A percentile compares a stretch with the other conserved stretches of the same genome.
phyloP scores from a whole-genome alignment of 2,329 filamentous ascomycete species.

The Diaporthe amygdali region DNA sequence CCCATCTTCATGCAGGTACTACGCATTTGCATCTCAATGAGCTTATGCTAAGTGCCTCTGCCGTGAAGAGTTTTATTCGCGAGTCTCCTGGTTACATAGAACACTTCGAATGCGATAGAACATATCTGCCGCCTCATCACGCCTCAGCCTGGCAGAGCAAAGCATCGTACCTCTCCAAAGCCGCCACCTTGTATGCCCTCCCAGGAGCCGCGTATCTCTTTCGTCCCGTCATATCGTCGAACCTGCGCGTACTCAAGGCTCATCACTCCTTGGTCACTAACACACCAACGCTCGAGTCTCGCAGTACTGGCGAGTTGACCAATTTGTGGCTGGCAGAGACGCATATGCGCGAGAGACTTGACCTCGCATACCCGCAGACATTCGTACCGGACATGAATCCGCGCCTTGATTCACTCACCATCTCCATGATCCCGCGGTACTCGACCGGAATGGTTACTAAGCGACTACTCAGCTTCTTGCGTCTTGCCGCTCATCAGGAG shows the following conservation, averaged over 20 bases:
- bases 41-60: slow-evolving; percentile 52
- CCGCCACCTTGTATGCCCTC: slow-evolving; percentile 46
- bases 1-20: slow-evolving; percentile 38
- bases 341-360: slow-evolving; percentile 45
- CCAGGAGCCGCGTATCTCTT: slow-evolving; percentile 53
- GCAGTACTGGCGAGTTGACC: slow-evolving; percentile 41
- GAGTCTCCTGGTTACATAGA: slow-evolving; percentile 53
- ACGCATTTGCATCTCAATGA: slow-evolving; percentile 61
- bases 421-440: slow-evolving; percentile 59
- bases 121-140: slow-evolving; percentile 38
- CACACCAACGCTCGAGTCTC: slow-evolving; percentile 49
- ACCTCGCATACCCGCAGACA: slow-evolving; percentile 51
- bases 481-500: slow-evolving; percentile 54
- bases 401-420: slow-evolving; percentile 55
- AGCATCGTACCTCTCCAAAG: slow-evolving; percentile 33
- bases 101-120: slow-evolving; percentile 54
- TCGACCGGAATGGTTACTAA: slow-evolving; percentile 56
- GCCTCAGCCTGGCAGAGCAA: slow-evolving; percentile 23
- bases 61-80: slow-evolving; percentile 49
- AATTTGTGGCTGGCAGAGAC: slow-evolving; percentile 51
- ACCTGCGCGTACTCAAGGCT: slow-evolving; percentile 56
- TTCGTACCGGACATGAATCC: slow-evolving; percentile 63
- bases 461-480: slow-evolving; percentile 54
- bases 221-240: slow-evolving; percentile 58
- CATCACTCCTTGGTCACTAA: slow-evolving; percentile 67